These are phyloP conservation scores for Penicillium occitanis DNA, from an alignment of 2,329 filamentous ascomycete species.

Conservation along the genomic window DNA sequence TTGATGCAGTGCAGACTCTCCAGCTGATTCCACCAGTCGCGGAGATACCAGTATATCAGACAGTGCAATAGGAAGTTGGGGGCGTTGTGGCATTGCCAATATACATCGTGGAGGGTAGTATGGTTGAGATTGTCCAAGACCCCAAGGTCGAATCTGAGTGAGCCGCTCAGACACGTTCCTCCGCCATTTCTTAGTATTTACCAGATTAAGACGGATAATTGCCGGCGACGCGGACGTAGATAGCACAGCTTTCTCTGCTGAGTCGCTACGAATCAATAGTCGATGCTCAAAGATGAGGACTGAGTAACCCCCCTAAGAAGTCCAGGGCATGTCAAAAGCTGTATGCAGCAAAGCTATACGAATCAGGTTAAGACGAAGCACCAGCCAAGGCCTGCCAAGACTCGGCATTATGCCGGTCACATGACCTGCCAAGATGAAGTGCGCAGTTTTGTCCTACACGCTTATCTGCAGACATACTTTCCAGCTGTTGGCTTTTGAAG, in stretches of 20 bases:
- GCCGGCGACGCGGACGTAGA: not conserved
- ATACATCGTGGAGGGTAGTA: conserved; percentile 6
- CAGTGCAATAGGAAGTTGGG: not conserved
- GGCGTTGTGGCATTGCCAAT: not conserved
- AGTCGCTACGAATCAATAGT: not conserved
- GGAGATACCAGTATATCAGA: not conserved
- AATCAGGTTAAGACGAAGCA: not conserved
- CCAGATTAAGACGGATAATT: not conserved
- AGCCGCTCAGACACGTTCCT: conserved; percentile 10
- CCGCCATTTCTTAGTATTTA: not conserved
- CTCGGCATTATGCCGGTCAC: not conserved
- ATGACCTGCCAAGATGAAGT: not conserved
- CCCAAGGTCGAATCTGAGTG: conserved; percentile 9
- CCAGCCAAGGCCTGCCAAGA: not conserved
- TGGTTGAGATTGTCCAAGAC: not conserved
- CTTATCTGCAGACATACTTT: not conserved
- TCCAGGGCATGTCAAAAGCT: not conserved
- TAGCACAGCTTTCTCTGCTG: not conserved
- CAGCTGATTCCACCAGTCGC: conserved; percentile 2
- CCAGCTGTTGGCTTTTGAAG: not conserved
- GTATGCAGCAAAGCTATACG: not conserved
- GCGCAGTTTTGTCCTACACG: not conserved
- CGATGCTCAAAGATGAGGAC: not conserved
- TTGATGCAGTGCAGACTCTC: not conserved
- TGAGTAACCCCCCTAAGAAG: not conserved